phyloP scores from a whole-genome alignment of 768 basidiomycete species.

The Serendipita sp. region DNA sequence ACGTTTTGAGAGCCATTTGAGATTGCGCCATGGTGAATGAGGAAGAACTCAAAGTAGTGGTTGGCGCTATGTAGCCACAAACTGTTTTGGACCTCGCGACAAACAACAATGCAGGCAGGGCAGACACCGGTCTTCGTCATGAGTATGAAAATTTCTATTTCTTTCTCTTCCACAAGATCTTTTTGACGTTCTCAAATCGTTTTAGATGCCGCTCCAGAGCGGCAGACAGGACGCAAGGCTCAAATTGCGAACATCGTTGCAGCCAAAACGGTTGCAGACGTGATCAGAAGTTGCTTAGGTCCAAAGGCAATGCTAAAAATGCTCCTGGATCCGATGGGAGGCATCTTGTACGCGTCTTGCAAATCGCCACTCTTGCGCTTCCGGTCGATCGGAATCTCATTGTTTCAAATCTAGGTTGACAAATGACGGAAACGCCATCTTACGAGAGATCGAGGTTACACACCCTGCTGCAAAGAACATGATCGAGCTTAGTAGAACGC shows the following conservation, averaged over 20 bases:
- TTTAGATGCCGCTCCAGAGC: constrained; percentile 80
- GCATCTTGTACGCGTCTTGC: constrained; percentile 56
- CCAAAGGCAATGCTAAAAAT: constrained; percentile 99
- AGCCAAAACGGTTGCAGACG: constrained; percentile 97
- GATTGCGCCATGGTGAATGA: constrained; percentile 16
- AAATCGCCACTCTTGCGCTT: background rate
- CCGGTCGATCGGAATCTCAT: background rate
- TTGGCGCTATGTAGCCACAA: background rate
- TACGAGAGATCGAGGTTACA: constrained; percentile 96
- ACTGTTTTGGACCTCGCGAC: background rate
- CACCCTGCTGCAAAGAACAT: constrained; percentile 99
- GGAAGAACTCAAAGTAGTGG: background rate
- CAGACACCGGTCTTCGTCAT: constrained; percentile 75
- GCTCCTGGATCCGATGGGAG: constrained; percentile 99
- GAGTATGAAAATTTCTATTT: constrained; percentile 30
- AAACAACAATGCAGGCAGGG: constrained; percentile 18
- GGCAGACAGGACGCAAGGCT: constrained; percentile 87
- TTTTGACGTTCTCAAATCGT: constrained; percentile 4
- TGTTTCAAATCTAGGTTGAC: constrained; percentile 44
- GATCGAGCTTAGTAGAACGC: constrained; percentile 95
- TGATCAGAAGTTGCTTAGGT: constrained; percentile 91
- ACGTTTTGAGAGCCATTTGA: constrained; percentile 51
- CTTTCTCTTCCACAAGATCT: background rate
- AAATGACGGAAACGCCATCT: constrained; percentile 97
- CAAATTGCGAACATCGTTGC: constrained; percentile 95